These are phyloP conservation scores for Lasiodiplodia theobromae DNA, from an alignment of 2,329 filamentous ascomycete genomes.

Conservation along the genomic window DNA sequence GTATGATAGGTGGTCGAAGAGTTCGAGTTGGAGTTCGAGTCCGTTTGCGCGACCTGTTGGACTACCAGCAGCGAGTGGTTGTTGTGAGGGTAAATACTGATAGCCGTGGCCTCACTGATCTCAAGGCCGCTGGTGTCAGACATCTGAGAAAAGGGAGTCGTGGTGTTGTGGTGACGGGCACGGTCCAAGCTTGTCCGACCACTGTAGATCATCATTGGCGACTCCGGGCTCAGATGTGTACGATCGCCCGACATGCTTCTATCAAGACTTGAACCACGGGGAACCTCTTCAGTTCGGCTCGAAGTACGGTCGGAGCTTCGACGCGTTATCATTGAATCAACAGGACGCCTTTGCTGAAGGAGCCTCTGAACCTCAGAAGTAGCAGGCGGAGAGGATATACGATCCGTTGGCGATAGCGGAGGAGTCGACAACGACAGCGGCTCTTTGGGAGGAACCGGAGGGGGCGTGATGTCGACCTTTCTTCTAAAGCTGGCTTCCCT, in stretches of 20 bases:
- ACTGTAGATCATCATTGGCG: slow-evolving; percentile 39
- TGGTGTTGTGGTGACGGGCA: slow-evolving; percentile 56
- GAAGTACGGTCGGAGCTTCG: slow-evolving; percentile 17
- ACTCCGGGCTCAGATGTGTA: slow-evolving; percentile 33
- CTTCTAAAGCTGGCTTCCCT: slow-evolving; percentile 7
- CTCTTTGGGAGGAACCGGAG: slow-evolving; percentile 17
- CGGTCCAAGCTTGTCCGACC: slow-evolving; percentile 48
- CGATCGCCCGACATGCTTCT: slow-evolving; percentile 39
- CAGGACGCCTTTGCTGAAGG: neutral
- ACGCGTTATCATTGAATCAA: neutral
- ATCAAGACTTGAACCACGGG: slow-evolving; percentile 30
- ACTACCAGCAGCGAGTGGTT: slow-evolving; percentile 70
- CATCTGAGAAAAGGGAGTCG: slow-evolving; percentile 58
- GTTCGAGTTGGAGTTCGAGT: slow-evolving; percentile 33
- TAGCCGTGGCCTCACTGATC: slow-evolving; percentile 66
- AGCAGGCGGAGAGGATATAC: slow-evolving; percentile 10
- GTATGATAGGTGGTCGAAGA: slow-evolving; percentile 7
- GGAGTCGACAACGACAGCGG: neutral
- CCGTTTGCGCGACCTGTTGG: slow-evolving; percentile 55
- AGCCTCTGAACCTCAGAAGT: slow-evolving; percentile 2
- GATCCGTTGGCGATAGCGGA: neutral
- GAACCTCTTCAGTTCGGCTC: slow-evolving; percentile 22
- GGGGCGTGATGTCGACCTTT: neutral
- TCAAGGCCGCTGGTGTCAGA: slow-evolving; percentile 61
- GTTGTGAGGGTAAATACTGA: slow-evolving; percentile 68